These are phyloP conservation scores for Elasticomyces elasticus DNA, from an alignment of 495 filamentous ascomycete genomes.

Conservation along the genomic window DNA sequence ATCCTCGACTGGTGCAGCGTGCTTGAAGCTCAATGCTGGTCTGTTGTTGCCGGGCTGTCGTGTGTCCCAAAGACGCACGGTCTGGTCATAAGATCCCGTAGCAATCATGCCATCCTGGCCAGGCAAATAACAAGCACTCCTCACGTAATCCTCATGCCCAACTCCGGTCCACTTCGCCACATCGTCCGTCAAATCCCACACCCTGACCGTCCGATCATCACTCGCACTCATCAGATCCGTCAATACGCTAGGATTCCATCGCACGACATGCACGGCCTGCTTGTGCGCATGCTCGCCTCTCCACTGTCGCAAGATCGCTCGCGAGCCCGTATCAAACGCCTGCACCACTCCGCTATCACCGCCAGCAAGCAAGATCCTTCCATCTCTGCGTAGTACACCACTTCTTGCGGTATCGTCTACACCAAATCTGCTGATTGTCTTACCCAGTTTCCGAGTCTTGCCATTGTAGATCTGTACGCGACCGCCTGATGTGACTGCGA, in stretches of 20 bases:
- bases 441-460: conserved; percentile 75
- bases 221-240: conserved; percentile 74
- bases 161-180: conserved; percentile 62
- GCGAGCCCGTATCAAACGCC: conserved; percentile 80
- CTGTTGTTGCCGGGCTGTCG: conserved; percentile 46
- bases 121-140: conserved; percentile 76
- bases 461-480: conserved; percentile 88
- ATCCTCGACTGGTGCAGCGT: conserved; percentile 73
- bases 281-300: conserved; percentile 59
- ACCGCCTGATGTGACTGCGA: conserved; percentile 84
- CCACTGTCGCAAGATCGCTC: conserved; percentile 94
- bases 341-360: conserved; percentile 85
- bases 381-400: conserved; percentile 79
- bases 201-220: conserved; percentile 82
- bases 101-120: conserved; percentile 65
- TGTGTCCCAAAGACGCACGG: conserved; percentile 88
- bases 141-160: conserved; percentile 91
- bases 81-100: conserved; percentile 87
- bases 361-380: conserved; percentile 77
- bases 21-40: conserved; percentile 84
- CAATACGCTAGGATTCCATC: conserved; percentile 76
- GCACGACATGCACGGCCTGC: conserved; percentile 85
- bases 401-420: conserved; percentile 70
- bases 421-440: conserved; percentile 78
- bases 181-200: conserved; percentile 87